Base-by-base conservation (phyloP, 2,329 filamentous ascomycete species). In the Nakataea oryzae region DNA sequence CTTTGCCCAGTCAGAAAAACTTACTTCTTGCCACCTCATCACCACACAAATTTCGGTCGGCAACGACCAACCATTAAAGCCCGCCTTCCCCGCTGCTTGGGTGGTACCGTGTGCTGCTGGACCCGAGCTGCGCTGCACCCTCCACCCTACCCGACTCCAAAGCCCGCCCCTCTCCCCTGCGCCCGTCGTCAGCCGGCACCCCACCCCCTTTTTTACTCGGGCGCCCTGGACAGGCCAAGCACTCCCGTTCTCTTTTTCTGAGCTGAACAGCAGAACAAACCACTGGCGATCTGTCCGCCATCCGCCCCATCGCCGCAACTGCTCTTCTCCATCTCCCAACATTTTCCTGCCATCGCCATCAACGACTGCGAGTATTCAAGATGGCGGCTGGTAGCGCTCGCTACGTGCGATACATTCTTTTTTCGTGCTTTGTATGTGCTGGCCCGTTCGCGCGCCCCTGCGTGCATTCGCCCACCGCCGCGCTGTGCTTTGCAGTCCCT, bases 341-440 rank as follows among this genome's bases (percentile, higher is more conserved):
- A 6, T 50, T 50, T 50, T n/a, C 17, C 21, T n/a, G 17, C 41
- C 41, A 50, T 50, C 41, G 41, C 41, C 21, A n/a, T 9, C 7
- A 50, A 50, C 41, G 41, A 17, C 41, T 50, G 41, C 41, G 41
- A 47, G 41, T 47, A n/a, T 54, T 57, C 60, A 62, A 27, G 62
- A 84, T 82, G 80, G 87, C 86, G 76, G 83, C 86, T 64, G 86
- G 86, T 73, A 86, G 84, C 68, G 85, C 87, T 75, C 87, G 89
- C 76, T 91, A 91, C 71, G 77, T 87, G 81, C 84, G 86, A 81
- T 88, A 87, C 76, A 81, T 96, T 73, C 81, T 95, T 72, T 86
- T 96, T 71, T 90, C 91, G 64, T 83, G 92, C 71, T 88, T 96
- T 72, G 93, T 96, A 83, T 41, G 61, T 65, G 28, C 11, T n/a